A percentile compares a stretch with the other conserved stretches of the same genome.
Evolutionary conservation across 495 filamentous ascomycete genomes (phyloP).

Genomic region (Tuber umbilicatum): DNA sequence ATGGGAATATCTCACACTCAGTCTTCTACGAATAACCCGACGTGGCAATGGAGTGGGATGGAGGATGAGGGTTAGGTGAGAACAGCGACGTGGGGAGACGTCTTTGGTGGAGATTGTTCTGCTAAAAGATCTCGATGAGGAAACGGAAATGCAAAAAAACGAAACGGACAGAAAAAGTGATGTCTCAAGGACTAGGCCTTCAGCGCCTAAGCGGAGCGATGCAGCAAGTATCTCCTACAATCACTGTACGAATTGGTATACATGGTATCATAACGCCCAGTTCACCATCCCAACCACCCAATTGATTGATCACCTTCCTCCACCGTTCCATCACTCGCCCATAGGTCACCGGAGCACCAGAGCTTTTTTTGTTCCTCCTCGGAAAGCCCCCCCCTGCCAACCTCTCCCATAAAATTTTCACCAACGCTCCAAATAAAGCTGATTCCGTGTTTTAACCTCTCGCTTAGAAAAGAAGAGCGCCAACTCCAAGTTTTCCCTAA

Average conservation of each 20-base stretch:
- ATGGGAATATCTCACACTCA: not conserved
- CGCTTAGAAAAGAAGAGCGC: not conserved
- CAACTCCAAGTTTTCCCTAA: not conserved
- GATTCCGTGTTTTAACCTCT: not conserved
- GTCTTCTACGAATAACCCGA: not conserved
- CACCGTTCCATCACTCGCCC: not conserved
- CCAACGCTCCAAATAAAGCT: conserved; percentile 3
- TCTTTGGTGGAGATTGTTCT: not conserved
- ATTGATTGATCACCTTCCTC: not conserved
- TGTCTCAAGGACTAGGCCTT: not conserved
- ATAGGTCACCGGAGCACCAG: not conserved
- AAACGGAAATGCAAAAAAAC: conserved; percentile 3
- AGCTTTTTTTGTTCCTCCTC: not conserved
- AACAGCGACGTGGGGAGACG: not conserved
- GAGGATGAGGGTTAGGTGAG: conserved; percentile 1
- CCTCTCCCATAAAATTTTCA: conserved; percentile 3
- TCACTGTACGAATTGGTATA: not conserved
- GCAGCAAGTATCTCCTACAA: not conserved
- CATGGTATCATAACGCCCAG: not conserved
- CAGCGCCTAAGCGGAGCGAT: not conserved
- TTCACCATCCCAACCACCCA: not conserved
- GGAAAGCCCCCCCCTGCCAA: not conserved
- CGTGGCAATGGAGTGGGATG: not conserved
- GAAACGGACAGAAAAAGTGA: conserved; percentile 1
- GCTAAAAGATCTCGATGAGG: not conserved